These are phyloP conservation scores for Phytopythium vexans DNA, from an alignment of 352 stramenopile species.

Conservation along the genomic window DNA sequence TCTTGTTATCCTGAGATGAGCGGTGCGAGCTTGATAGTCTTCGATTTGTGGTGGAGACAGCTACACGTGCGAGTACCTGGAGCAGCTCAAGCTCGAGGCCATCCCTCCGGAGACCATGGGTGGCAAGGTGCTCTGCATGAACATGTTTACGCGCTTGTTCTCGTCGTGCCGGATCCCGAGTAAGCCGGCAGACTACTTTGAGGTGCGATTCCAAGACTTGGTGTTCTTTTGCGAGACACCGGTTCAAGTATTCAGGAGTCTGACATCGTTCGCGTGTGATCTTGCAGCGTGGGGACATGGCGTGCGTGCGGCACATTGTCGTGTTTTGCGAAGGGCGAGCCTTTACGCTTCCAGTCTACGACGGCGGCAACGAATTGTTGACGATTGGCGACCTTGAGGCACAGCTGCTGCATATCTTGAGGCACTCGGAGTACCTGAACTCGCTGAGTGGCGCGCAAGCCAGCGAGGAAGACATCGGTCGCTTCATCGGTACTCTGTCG, in stretches of 20 bases:
- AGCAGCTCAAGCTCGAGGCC: constrained; percentile 77
- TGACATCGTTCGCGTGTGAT: not conserved
- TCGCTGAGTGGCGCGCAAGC: constrained; percentile 17
- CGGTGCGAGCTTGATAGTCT: constrained; percentile 13
- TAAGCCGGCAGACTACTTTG: constrained; percentile 42
- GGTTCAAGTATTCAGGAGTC: not conserved
- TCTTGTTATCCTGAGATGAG: constrained; percentile 1
- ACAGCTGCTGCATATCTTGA: constrained; percentile 51
- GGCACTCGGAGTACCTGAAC: constrained; percentile 42
- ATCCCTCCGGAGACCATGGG: constrained; percentile 88
- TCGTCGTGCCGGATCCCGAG: constrained; percentile 89
- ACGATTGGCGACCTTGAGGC: constrained; percentile 64
- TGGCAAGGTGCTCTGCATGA: constrained; percentile 85
- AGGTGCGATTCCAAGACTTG: constrained; percentile 7
- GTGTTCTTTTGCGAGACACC: too few relatives aligned
- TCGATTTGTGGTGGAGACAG: constrained; percentile 34
- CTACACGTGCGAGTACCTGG: constrained; percentile 84
- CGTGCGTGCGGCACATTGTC: constrained; percentile 35
- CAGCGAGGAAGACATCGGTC: constrained; percentile 19
- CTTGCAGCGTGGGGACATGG: constrained; percentile 25
- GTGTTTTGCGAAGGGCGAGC: constrained; percentile 52
- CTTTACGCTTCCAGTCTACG: constrained; percentile 50
- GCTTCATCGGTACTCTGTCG: constrained; percentile 85
- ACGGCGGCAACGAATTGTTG: constrained; percentile 38
- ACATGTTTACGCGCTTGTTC: constrained; percentile 87